These are phyloP conservation scores for Lindgomyces ingoldianus DNA, from an alignment of 495 filamentous ascomycete genomes.

Conservation along the genomic window DNA sequence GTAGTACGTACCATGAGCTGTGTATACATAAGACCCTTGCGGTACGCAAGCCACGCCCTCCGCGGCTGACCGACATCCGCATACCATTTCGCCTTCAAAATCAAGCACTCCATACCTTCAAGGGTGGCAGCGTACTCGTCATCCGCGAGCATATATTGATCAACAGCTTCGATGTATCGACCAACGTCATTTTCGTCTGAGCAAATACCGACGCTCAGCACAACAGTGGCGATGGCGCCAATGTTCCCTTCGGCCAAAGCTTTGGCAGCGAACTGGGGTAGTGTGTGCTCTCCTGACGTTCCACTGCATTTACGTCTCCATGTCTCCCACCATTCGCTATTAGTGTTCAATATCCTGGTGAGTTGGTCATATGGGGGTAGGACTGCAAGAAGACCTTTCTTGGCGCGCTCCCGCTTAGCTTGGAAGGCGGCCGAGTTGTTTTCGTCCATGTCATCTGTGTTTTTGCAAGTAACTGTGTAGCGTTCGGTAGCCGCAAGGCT, in stretches of 20 bases:
- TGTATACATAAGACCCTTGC: constrained; percentile 53
- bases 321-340: constrained; percentile 37
- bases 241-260: constrained; percentile 34
- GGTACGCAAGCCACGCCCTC: constrained; percentile 52
- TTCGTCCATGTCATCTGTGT: constrained; percentile 22
- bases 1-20: constrained; percentile 46
- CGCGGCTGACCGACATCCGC: constrained; percentile 55
- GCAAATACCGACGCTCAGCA: constrained; percentile 35
- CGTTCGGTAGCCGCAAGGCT: constrained; percentile 5
- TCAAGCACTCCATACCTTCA: constrained; percentile 54
- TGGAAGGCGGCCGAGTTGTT: constrained; percentile 1
- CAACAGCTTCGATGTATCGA: constrained; percentile 45
- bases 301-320: constrained; percentile 38
- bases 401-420: constrained; percentile 28
- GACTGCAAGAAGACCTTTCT: constrained; percentile 24
- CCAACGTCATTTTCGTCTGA: constrained; percentile 34
- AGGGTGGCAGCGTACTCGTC: constrained; percentile 53
- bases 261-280: constrained; percentile 30
- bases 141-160: constrained; percentile 50
- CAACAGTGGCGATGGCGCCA: constrained; percentile 36
- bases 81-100: constrained; percentile 52
- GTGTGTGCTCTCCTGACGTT: constrained; percentile 15
- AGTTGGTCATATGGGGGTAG: constrained; percentile 35
- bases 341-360: constrained; percentile 22
- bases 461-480: constrained; percentile 20